Conservation (phyloP, 768 basidiomycete species). For the Chlorophyllum brunneum region DNA sequence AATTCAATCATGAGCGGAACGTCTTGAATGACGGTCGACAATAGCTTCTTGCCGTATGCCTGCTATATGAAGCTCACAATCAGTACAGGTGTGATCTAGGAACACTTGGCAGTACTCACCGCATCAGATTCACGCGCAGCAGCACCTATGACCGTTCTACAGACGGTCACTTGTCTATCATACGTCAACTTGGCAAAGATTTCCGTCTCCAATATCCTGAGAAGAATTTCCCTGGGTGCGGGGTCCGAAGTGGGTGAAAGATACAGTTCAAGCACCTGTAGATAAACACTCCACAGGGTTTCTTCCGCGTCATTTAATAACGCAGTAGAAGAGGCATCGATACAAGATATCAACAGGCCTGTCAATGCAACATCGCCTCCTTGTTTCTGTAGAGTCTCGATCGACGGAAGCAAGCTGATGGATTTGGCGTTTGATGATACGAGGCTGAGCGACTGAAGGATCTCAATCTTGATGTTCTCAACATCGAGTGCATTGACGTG, state of each 20-base stretch:
- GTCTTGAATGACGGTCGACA: constrained; percentile 48
- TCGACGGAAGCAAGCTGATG: constrained; percentile 54
- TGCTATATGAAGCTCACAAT: constrained; percentile 27
- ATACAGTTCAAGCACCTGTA: constrained; percentile 37
- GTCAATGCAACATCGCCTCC: constrained; percentile 34
- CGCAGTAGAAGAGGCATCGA: constrained; percentile 43
- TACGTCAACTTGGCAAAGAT: constrained; percentile 51
- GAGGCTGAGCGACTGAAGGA: constrained; percentile 46
- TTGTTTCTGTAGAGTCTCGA: constrained; percentile 34
- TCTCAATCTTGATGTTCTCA: constrained; percentile 40
- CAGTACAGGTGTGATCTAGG: neutral
- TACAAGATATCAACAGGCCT: constrained; percentile 37
- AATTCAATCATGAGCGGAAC: constrained; percentile 50
- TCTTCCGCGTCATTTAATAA: constrained; percentile 42
- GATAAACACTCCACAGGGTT: constrained; percentile 49
- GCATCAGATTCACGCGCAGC: constrained; percentile 42
- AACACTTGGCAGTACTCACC: constrained; percentile 31
- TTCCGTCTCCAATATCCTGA: constrained; percentile 45
- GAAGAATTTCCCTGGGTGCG: constrained; percentile 36
- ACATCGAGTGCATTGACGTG: constrained; percentile 63
- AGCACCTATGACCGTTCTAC: constrained; percentile 51
- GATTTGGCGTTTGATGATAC: constrained; percentile 47
- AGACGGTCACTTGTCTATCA: constrained; percentile 53
- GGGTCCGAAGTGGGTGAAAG: constrained; percentile 45
- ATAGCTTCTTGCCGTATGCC: constrained; percentile 42